Conservation (phyloP, 495 filamentous ascomycete genomes). For the Thermothielavioides terrestris region DNA sequence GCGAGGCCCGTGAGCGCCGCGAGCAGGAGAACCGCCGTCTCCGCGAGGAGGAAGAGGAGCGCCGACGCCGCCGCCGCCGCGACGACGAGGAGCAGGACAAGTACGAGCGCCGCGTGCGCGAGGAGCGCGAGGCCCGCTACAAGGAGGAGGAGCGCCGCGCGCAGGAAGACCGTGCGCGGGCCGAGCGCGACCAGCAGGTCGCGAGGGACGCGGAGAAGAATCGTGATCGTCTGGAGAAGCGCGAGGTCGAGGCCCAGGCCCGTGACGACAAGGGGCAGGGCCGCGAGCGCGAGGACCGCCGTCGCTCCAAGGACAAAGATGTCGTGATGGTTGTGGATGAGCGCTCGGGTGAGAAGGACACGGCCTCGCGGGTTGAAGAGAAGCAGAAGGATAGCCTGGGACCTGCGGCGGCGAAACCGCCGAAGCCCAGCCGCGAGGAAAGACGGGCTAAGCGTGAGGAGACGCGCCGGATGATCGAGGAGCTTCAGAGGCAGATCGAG, state of each 20-base stretch:
- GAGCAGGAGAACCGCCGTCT: slow-evolving; percentile 18
- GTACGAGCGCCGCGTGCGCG: slow-evolving; percentile 18
- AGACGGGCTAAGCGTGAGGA: slow-evolving; percentile 19
- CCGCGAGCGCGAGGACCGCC: slow-evolving; percentile 15
- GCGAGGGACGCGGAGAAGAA: slow-evolving; percentile 10
- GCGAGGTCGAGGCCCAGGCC: slow-evolving; percentile 16
- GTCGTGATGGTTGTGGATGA: slow-evolving; percentile 17
- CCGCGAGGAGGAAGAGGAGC: slow-evolving; percentile 22
- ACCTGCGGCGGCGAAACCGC: slow-evolving; percentile 14
- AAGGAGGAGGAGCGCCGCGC: slow-evolving; percentile 16
- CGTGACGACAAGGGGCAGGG: slow-evolving; percentile 15
- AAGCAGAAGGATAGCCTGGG: slow-evolving; percentile 31
- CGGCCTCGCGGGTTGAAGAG: slow-evolving; percentile 18
- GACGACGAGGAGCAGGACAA: slow-evolving; percentile 14
- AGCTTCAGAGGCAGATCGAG: slow-evolving; percentile 22
- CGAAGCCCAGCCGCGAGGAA: slow-evolving; percentile 22
- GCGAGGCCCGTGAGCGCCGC: slow-evolving; percentile 19
- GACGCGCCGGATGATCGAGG: slow-evolving; percentile 18
- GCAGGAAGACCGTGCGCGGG: slow-evolving; percentile 17
- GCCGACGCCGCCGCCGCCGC: slow-evolving; percentile 8
- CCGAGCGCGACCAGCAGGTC: slow-evolving; percentile 11
- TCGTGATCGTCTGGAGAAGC: slow-evolving; percentile 19
- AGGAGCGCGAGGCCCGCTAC: slow-evolving; percentile 20
- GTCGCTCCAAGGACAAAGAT: slow-evolving; percentile 15
- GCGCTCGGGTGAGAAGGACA: slow-evolving; percentile 19